Evolutionary conservation across 495 filamentous ascomycete genomes (phyloP), one percentile per base, ranked within the genome.

Genomic region (Aspergillus cavernicola): DNA sequence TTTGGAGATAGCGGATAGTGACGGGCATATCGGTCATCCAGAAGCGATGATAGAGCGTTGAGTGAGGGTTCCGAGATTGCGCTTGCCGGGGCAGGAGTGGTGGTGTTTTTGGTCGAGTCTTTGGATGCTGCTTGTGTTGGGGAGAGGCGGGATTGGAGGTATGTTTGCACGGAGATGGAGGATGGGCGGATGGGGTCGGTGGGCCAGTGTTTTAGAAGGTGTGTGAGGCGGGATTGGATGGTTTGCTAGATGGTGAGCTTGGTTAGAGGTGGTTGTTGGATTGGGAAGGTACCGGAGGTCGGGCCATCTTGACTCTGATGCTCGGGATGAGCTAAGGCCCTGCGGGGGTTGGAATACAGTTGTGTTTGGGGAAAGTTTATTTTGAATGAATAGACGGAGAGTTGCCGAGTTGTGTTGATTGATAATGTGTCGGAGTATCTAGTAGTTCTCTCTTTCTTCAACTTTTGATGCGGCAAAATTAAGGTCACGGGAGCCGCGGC

Each of bases 181-280:
- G 85, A 81, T 9, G 91, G 91, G 2, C 91, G 89, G 48, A 96
- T 81, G 36, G 69, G 63, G 64, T 95, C 89, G 54, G 76, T 74
- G 41, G 91, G 91, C 90, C 90, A 96, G 59, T 81, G 83, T 57
- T 78, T 72, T 48, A 95, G 72, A 53, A 86, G 57, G 43, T 73
- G 66, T 8, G 66, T 53, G 33, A 77, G 57, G 54, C 84, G 70
- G 79, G 83, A 50, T 83, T 74, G 75, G 83, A 83, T 63, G 75
- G 57, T 69, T 55, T 74, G 62, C 66, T 49, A 55, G 65, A 37
- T 24, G 22, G 38, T 59, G n/a, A n/a, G n/a, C n/a, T 56, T 32
- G 22, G 52, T 29, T 16, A 15, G 51, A 59, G 46, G 58, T 50
- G 64, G 28, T 46, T 9, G 23, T 49, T 24, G 38, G n/a, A 11